Base-by-base conservation (phyloP, 371 early-diverging fungal species). In the Rhizomucor miehei region DNA sequence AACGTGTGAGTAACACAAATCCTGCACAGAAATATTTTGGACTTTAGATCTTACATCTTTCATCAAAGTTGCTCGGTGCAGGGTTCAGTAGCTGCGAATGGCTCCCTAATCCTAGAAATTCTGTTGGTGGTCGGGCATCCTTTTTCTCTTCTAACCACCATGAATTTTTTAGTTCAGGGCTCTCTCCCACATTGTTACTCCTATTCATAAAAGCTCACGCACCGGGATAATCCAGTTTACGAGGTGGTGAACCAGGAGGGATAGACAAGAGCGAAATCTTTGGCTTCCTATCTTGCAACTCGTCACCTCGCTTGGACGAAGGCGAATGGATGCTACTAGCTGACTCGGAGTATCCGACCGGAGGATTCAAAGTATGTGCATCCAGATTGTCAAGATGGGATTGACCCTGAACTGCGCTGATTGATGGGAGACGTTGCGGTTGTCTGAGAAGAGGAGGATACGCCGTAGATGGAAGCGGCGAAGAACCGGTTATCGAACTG, bases 71-170 rank as follows among this genome's bases (percentile, higher is more conserved):
- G 24, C 38, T 38, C 38, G 41, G 12, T 40, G 16, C 51, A 11
- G 51, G 51, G 21, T 41, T 51, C 39, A 38, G 25, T 24, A 51
- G 21, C 41, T 41, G 38, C 37, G 51, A 51, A 21, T 51, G 40
- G 1, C n/a, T 21, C 24, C 51, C 51, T 17, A 51, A 24, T 11
- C 51, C 38, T 21, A 51, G 21, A 2, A 40, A 40, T 24, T 24
- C 39, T 14, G 38, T 40, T 21, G 19, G 9, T 23, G 51, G 41
- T 5, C 41, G 51, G 11, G 48, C 29, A 29, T 29, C 29, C 8
- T 29, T 29, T 8, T 29, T 29, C 29, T 29, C 29, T 29, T 29
- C 29, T 29, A 13, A 14, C 34, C 9, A 25, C 0, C 48, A 48
- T 34, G 34, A 1, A 16, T 23, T 48, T n/a, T 19, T 11, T 29